Base-by-base conservation (phyloP, 1,139 yeast species). In the Debaryomyces psychrophilus region DNA sequence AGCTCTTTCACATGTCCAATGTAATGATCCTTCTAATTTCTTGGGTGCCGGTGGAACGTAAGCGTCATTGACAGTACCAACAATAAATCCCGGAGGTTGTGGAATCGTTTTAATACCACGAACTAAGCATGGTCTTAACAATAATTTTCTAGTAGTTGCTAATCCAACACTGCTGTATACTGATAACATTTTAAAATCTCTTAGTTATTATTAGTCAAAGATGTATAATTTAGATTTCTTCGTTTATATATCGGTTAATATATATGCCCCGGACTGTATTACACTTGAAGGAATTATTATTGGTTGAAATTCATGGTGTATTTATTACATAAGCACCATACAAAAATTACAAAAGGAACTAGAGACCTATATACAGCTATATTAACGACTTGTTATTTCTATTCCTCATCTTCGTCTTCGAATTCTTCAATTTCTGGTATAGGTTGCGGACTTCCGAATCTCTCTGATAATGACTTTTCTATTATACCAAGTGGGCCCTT, bases 1-100 rank as follows among this genome's bases (percentile, higher is more conserved):
- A 5, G 81, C 59, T 56, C 90, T 79, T 66, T 92, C 97, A 59
- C 85, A 82, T 11, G 90, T 72, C 97, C 97, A 90, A 73, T 90
- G 97, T 64, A 81, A 83, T 4, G 96, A 84, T 26, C 97, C 97
- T 60, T 88, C 92, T 54, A 76, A 67, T 58, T 76, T 73, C 61
- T 80, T 76, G 2, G 85, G 68, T 44, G 72, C 68, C 34, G 96
- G 95, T 15, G 79, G 73, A 41, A 79, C 78, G 55, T 80, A 83
- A 5, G 96, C 87, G 50, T 90, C 97, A 66, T 90, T 90, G 44
- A 87, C 92, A 18, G 85, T 79, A 14, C 95, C 96, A 31, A 76
- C 77, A 46, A 86, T 77, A 55, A 75, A 69, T 9, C 92, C 92
- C 37, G 88, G 82, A 14, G 90, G 90, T 62, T 84, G 87, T 42